Percentiles rank a stretch among this genome's conserved stretches.
Conservation (phyloP, 805 yeast genomes). For the Torulaspora microellipsoides region DNA sequence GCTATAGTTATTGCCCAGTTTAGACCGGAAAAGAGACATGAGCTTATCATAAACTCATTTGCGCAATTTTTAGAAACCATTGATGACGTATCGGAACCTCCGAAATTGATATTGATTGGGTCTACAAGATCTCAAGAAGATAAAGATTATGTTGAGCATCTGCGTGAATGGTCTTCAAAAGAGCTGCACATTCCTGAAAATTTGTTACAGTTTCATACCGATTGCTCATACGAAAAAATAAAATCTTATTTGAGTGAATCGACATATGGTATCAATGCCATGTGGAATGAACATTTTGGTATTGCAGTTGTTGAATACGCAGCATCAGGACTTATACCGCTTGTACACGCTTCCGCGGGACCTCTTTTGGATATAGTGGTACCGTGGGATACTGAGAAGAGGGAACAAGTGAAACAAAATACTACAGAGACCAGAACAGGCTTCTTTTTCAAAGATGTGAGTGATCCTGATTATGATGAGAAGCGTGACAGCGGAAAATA, state of each 20-base stretch:
- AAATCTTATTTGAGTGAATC: slow-evolving; percentile 49
- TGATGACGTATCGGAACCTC: slow-evolving; percentile 26
- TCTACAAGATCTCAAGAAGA: slow-evolving; percentile 73
- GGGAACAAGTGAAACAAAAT: slow-evolving; percentile 26
- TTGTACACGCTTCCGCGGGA: slow-evolving; percentile 94
- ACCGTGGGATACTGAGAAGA: slow-evolving; percentile 39
- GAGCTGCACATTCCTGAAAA: slow-evolving; percentile 39
- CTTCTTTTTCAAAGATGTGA: slow-evolving; percentile 64
- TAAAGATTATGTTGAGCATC: slow-evolving; percentile 47
- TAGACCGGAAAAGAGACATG: slow-evolving; percentile 92
- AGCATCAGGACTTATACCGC: slow-evolving; percentile 80
- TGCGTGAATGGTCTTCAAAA: slow-evolving; percentile 42
- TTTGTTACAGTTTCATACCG: slow-evolving; percentile 55
- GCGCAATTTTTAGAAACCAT: slow-evolving; percentile 42
- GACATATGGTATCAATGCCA: slow-evolving; percentile 81
- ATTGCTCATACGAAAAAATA: slow-evolving; percentile 67
- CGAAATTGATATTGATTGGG: slow-evolving; percentile 73
- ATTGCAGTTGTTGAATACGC: slow-evolving; percentile 93
- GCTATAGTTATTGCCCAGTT: slow-evolving; percentile 71
- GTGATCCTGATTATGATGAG: slow-evolving; percentile 63
- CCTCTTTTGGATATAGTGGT: slow-evolving; percentile 84
- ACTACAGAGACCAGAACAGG: slow-evolving; percentile 57
- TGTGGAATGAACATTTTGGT: slow-evolving; percentile 99
- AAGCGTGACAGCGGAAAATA: slow-evolving; percentile 28
- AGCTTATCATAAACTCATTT: slow-evolving; percentile 60